Conservation (phyloP, 345 rosid genomes). For the Brassica carinata region DNA sequence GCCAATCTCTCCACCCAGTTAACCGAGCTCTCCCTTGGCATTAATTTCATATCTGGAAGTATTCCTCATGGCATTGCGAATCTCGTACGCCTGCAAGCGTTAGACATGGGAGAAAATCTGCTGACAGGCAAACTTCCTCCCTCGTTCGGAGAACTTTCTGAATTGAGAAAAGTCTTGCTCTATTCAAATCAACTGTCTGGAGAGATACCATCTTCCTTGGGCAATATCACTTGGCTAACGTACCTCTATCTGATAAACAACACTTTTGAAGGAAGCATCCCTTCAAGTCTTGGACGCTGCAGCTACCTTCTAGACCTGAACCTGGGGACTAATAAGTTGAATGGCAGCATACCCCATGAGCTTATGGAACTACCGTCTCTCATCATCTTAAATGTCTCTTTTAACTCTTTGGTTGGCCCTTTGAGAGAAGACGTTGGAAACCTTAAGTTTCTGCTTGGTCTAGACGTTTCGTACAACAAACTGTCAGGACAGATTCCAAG, state of each 20-base stretch:
- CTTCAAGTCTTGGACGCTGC: conserved; percentile 11
- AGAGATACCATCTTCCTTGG: conserved; percentile 29
- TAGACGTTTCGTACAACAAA: conserved; percentile 3
- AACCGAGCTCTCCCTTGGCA: conserved; percentile 2
- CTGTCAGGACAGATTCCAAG: neutral
- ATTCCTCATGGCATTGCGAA: conserved; percentile 1
- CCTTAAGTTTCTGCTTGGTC: neutral
- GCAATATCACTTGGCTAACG: conserved; percentile 2
- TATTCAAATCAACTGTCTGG: conserved; percentile 27
- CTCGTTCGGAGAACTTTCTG: conserved; percentile 10
- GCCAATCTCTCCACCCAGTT: conserved; percentile 26
- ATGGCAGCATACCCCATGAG: conserved; percentile 9
- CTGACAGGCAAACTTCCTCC: conserved; percentile 26
- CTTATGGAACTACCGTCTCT: conserved; percentile 1
- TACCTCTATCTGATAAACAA: conserved; percentile 1
- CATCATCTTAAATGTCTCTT: neutral
- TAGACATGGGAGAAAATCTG: conserved; percentile 1
- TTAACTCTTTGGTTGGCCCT: neutral
- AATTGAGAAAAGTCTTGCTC: conserved; percentile 19
- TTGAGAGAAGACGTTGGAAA: neutral
- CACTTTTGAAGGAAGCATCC: neutral
- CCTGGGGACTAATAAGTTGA: neutral
- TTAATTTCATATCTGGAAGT: conserved; percentile 29
- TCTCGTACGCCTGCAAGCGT: conserved; percentile 20
- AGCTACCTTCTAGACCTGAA: neutral